Percentiles rank a stretch among this genome's conserved stretches.
phyloP scores from a whole-genome alignment of 2,329 filamentous ascomycete genomes.

The Alternaria solani region DNA sequence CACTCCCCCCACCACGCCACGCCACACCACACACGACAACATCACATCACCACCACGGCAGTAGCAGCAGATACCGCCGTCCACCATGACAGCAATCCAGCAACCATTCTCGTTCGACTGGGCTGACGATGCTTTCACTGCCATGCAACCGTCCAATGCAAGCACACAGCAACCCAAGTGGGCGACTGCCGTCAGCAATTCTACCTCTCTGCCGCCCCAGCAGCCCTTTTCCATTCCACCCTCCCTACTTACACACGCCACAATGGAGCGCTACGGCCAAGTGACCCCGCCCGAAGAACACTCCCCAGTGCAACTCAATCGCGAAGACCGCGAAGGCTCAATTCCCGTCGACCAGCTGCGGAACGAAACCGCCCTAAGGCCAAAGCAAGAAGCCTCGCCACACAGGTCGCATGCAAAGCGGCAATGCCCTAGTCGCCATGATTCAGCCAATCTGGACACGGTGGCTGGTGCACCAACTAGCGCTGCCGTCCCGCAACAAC shows the following conservation, averaged over 20 bases:
- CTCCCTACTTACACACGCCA: conserved; percentile 35
- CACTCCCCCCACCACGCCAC: neutral
- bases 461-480: conserved; percentile 3
- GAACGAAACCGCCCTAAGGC: conserved; percentile 38
- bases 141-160: conserved; percentile 28
- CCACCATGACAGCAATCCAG: conserved; percentile 32
- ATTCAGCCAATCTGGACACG: conserved; percentile 19
- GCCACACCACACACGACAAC: neutral
- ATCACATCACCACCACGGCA: neutral
- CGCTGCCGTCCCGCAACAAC: conserved; percentile 16
- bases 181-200: conserved; percentile 25
- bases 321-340: conserved; percentile 28
- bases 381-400: conserved; percentile 19
- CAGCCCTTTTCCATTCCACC: conserved; percentile 40
- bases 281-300: conserved; percentile 49
- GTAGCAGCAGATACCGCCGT: neutral
- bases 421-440: conserved; percentile 35
- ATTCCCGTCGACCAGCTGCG: conserved; percentile 41
- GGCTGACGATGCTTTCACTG: conserved; percentile 39
- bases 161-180: conserved; percentile 33
- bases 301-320: conserved; percentile 33
- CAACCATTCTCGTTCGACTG: conserved; percentile 33
- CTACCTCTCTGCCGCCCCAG: conserved; percentile 9
- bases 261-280: conserved; percentile 46
- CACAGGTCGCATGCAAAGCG: conserved; percentile 32